Evolutionary conservation across 2,329 filamentous ascomycete genomes (phyloP), one percentile per base, ranked within the genome.

Genomic region (Didymosphaeria variabile): DNA sequence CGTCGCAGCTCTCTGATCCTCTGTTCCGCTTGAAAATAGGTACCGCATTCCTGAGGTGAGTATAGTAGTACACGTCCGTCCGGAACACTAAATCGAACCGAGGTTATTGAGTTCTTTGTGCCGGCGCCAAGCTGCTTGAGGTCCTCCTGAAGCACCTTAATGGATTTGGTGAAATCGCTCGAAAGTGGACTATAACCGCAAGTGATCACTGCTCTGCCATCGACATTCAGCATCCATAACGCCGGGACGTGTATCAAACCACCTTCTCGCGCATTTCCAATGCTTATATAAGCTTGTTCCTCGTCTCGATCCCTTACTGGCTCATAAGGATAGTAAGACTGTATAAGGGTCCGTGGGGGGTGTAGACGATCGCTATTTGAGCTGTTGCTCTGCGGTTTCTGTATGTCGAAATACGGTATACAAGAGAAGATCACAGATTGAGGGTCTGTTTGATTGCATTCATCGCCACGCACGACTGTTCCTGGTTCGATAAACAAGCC

Each of bases 401-500:
- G 64, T 2, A 74, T 61, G 10, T 67, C 59, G 32, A 73, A 71
- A 40, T 72, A 72, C 5, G 72, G 75, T 13, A 74, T 53, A 47
- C 72, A 77, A 31, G 68, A 71, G 61, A 75, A 76, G 7, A 73
- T 76, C 46, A 69, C 70, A 1, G 68, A 70, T 15, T 67, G 54
- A 29, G 68, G 55, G 26, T 72, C 67, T 0, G 64, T 5, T 40
- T 62, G 58, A 9, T 67, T 44, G 9, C 50, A 62, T 32, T 73
- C 70, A 36, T 77, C 74, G 6, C 59, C 72, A 50, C 74, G 67
- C 13, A 77, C 38, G 10, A 77, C 70, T 3, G 73, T 74, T 8
- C 75, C 75, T 8, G 73, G 72, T 51, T 77, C 72, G n/a, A 77
- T 70, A 55, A 73, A 77, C 61, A 70, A 68, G 6, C 75, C 75